phyloP scores from a whole-genome alignment of 805 yeast genomes.

The Zygosaccharomyces kombuchaensis region DNA sequence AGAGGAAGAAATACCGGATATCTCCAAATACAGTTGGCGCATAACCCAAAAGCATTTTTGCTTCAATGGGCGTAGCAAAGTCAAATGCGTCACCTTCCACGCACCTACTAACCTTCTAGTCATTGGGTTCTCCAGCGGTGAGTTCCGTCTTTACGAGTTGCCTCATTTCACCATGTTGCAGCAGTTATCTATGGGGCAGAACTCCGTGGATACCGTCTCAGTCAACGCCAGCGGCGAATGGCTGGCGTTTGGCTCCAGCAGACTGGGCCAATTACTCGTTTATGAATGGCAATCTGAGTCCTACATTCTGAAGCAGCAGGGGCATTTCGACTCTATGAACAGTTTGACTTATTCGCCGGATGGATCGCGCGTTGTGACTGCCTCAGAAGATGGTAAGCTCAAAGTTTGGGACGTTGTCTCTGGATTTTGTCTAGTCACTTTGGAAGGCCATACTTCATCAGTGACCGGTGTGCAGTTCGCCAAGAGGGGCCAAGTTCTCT shows the following conservation, averaged over 20 bases:
- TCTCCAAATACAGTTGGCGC: constrained; percentile 64
- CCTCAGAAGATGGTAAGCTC: constrained; percentile 93
- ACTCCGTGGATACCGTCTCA: constrained; percentile 75
- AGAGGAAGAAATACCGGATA: constrained; percentile 40
- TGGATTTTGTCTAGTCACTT: constrained; percentile 90
- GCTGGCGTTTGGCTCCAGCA: constrained; percentile 91
- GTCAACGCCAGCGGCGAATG: constrained; percentile 89
- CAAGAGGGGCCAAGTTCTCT: constrained; percentile 83
- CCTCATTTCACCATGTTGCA: constrained; percentile 78
- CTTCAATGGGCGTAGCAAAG: constrained; percentile 57
- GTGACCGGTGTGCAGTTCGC: constrained; percentile 88
- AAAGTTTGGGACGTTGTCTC: constrained; percentile 93
- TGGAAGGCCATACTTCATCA: constrained; percentile 83
- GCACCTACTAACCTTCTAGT: constrained; percentile 64
- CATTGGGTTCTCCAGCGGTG: constrained; percentile 86
- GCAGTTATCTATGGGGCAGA: constrained; percentile 86
- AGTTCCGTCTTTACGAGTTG: constrained; percentile 83
- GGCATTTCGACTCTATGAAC: constrained; percentile 90
- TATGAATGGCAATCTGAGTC: constrained; percentile 99
- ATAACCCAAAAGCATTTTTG: constrained; percentile 73
- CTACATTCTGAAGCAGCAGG: constrained; percentile 91
- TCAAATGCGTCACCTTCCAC: constrained; percentile 82
- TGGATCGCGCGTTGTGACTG: constrained; percentile 88
- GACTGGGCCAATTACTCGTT: constrained; percentile 87
- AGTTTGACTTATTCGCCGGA: constrained; percentile 87